Evolutionary conservation across 1,284 basidiomycete species (phyloP).

Genomic region (Papiliotrema nemorosa): DNA sequence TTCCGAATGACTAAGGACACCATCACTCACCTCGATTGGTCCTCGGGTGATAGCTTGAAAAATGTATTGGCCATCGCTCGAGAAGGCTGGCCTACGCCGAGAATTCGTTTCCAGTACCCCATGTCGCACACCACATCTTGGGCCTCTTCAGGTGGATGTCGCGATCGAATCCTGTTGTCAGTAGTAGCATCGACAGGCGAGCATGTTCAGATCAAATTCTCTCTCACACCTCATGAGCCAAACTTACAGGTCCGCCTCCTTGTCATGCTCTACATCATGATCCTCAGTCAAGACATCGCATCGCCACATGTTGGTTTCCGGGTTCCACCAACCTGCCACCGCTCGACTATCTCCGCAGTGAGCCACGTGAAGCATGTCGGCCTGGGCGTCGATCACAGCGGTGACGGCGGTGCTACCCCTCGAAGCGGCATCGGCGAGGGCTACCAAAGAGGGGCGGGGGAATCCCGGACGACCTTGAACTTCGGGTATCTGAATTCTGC

Average conservation of each 20-base stretch:
- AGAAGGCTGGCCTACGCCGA: conserved; percentile 85
- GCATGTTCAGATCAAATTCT: too few species aligned
- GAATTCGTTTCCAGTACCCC: conserved; percentile 66
- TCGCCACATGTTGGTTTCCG: conserved; percentile 64
- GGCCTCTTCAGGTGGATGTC: conserved; percentile 72
- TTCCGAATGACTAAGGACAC: too few species aligned
- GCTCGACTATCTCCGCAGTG: conserved; percentile 88
- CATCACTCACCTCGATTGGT: background rate
- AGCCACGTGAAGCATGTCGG: conserved; percentile 75
- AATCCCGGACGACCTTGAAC: conserved; percentile 11
- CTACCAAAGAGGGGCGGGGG: conserved; percentile 58
- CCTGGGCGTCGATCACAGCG: conserved; percentile 72
- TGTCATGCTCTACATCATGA: conserved; percentile 83
- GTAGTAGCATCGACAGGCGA: conserved; percentile 49
- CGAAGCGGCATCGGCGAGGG: conserved; percentile 67
- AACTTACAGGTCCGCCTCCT: conserved; percentile 55
- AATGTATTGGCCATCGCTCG: conserved; percentile 80
- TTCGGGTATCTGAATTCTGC: background rate
- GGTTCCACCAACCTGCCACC: conserved; percentile 79
- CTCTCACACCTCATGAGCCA: too few species aligned
- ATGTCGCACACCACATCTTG: conserved; percentile 61
- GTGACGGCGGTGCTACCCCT: conserved; percentile 78
- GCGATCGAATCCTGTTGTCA: conserved; percentile 62
- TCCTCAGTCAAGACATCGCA: conserved; percentile 87
- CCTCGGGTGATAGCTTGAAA: conserved; percentile 62